Percentiles rank a stretch among this genome's conserved stretches.
phyloP scores from a whole-genome alignment of 1,284 basidiomycete species.

The Malassezia yamatoensis region DNA sequence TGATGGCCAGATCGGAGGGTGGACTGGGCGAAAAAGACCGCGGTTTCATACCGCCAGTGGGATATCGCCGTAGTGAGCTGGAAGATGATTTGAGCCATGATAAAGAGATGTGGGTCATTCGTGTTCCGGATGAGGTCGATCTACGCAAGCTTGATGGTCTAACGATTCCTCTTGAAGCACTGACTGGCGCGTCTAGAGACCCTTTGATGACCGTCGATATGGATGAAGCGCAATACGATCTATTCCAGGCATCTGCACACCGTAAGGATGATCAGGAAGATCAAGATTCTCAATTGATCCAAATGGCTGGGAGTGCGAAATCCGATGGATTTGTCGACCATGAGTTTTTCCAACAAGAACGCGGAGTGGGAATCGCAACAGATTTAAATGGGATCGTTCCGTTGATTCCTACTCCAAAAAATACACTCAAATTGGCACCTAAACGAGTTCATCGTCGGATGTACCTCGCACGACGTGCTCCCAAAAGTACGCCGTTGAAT shows the following conservation, averaged over 20 bases:
- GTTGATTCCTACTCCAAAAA: conserved; percentile 21
- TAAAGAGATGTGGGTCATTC: conserved; percentile 14
- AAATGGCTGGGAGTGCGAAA: conserved; percentile 22
- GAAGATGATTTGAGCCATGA: background rate
- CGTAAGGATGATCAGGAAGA: conserved; percentile 7
- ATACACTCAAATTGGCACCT: conserved; percentile 1
- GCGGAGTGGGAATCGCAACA: conserved; percentile 19
- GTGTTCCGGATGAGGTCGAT: conserved; percentile 16
- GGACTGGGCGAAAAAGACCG: background rate
- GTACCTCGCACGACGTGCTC: conserved; percentile 20
- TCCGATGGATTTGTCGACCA: conserved; percentile 6
- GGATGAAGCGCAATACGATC: conserved; percentile 20
- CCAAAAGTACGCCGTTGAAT: conserved; percentile 8
- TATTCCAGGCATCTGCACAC: conserved; percentile 16
- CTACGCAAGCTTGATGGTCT: conserved; percentile 21
- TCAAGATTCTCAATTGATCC: conserved; percentile 28
- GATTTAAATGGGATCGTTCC: conserved; percentile 23
- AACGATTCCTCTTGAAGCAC: conserved; percentile 11
- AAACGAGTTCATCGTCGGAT: conserved; percentile 5
- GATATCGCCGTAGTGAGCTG: background rate
- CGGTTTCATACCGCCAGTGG: conserved; percentile 4
- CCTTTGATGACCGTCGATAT: conserved; percentile 8
- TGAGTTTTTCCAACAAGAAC: conserved; percentile 14
- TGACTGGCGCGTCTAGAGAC: conserved; percentile 5
- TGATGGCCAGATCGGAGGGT: background rate